Evolutionary conservation across 345 rosid species (phyloP), one percentile per base, ranked within the genome.

Genomic region (Aegle marmelos): DNA sequence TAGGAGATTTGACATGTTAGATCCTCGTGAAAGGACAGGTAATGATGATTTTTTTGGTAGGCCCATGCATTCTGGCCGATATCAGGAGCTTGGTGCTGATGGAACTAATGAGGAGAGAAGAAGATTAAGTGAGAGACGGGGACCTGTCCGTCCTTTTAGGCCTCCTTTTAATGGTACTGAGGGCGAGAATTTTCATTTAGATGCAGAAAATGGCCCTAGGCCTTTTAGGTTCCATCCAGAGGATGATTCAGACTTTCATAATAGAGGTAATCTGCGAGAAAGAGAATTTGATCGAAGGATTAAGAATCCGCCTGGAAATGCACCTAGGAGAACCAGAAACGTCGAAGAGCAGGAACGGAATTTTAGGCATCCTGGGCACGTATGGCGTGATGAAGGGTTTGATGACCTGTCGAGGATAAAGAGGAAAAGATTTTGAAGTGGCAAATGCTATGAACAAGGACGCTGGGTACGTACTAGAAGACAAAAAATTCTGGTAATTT

Each of bases 261-360:
- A 87, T 77, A 82, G 88, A 74, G 83, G 88, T 74, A 88, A 76
- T 81, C 70, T 84, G 45, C 87, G 93, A 85, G 94, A 83, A 59
- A 86, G 89, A 65, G 90, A 90, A 60, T 85, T 80, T 84, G 94
- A 91, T 66, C 85, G 93, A 60, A 82, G 86, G 81, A 80, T 84
- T 60, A 88, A 88, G 82, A 89, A 81, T 58, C 83, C 87, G 39
- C 81, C 90, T 56, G 95, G 88, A 73, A 85, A 82, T 88, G 87
- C 80, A 69, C 85, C 86, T 83, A 85, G 88, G 83, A 89, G 90
- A 84, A 80, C 76, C 50, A 83, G 87, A 77, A 83, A 71, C 79
- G 79, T 86, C 39, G 94, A 85, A 70, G 94, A 89, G 80, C 90
- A 88, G 73, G 93, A 91, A 73, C 92, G 87, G 78, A 92, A 74